Evolutionary conservation across 2,329 filamentous ascomycete species (phyloP).

Genomic region (Exophiala phaeomuriformis): DNA sequence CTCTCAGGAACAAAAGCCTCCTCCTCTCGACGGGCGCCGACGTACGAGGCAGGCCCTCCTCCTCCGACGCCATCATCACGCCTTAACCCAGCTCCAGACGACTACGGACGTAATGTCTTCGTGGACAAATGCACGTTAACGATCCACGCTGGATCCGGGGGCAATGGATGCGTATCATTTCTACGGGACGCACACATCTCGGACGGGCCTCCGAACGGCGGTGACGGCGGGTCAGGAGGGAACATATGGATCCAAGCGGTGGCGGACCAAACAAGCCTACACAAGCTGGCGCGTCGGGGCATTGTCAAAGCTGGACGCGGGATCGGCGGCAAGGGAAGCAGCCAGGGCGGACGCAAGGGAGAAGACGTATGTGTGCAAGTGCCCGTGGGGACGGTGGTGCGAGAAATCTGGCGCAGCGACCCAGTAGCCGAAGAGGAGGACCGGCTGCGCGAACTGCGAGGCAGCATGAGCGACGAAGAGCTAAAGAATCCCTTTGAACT

Average conservation of each 20-base stretch:
- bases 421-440: slow-evolving; percentile 63
- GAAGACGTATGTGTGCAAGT: slow-evolving; percentile 84
- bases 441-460: slow-evolving; percentile 27
- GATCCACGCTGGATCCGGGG: slow-evolving; percentile 71
- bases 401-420: slow-evolving; percentile 72
- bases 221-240: slow-evolving; percentile 85
- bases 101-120: slow-evolving; percentile 77
- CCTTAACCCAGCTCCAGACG: slow-evolving; percentile 73
- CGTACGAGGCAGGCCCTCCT: slow-evolving; percentile 12
- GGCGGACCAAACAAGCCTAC: slow-evolving; percentile 81
- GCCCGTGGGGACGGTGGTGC: slow-evolving; percentile 82
- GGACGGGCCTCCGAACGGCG: slow-evolving; percentile 87
- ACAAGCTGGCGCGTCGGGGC: slow-evolving; percentile 76
- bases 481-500: slow-evolving; percentile 33
- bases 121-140: slow-evolving; percentile 76
- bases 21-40: slow-evolving; percentile 12
- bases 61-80: slow-evolving; percentile 36
- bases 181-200: slow-evolving; percentile 81
- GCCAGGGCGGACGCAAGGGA: slow-evolving; percentile 62
- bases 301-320: slow-evolving; percentile 46
- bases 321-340: slow-evolving; percentile 43
- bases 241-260: slow-evolving; percentile 93
- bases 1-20: slow-evolving; percentile 22
- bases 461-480: slow-evolving; percentile 32
- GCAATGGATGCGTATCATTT: slow-evolving; percentile 91